These are phyloP conservation scores for Leccinum glutinopallens DNA, from an alignment of 1,284 basidiomycete species.

Conservation along the genomic window DNA sequence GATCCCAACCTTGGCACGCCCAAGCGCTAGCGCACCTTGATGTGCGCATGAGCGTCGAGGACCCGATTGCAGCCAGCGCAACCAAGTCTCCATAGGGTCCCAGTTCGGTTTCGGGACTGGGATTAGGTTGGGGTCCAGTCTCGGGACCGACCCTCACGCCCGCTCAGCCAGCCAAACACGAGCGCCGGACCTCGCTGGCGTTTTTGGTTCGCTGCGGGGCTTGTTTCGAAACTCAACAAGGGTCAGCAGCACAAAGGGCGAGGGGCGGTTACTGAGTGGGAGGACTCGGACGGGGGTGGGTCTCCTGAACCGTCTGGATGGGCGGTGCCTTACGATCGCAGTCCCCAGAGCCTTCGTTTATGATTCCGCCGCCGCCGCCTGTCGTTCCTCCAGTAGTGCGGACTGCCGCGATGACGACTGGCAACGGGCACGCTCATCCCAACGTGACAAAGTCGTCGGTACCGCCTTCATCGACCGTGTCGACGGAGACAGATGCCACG, in stretches of 20 bases:
- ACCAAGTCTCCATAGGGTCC: neutral
- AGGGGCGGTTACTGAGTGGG: too few relatives aligned
- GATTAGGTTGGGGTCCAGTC: too few relatives aligned
- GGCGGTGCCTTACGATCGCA: neutral
- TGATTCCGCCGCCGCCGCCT: slow-evolving; percentile 30
- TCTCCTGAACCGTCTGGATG: too few relatives aligned
- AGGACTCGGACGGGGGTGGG: too few relatives aligned
- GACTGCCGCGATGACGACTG: neutral
- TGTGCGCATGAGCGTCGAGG: neutral
- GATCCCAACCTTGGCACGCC: neutral
- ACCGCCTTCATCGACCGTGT: slow-evolving; percentile 21
- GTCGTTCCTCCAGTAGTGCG: slow-evolving; percentile 8
- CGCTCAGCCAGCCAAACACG: neutral
- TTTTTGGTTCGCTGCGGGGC: slow-evolving; percentile 35
- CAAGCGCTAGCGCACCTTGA: neutral
- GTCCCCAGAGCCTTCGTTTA: slow-evolving; percentile 10
- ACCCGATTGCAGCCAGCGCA: neutral
- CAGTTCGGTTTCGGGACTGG: too few relatives aligned
- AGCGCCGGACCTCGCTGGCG: slow-evolving; percentile 25
- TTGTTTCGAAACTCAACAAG: slow-evolving; percentile 22
- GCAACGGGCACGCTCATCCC: slow-evolving; percentile 15
- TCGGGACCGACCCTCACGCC: neutral
- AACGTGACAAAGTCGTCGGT: neutral
- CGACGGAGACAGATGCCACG: slow-evolving; percentile 29
- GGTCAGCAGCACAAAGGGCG: too few relatives aligned